phyloP scores from a whole-genome alignment of 331 rosid genomes.

The Telfairia occidentalis region DNA sequence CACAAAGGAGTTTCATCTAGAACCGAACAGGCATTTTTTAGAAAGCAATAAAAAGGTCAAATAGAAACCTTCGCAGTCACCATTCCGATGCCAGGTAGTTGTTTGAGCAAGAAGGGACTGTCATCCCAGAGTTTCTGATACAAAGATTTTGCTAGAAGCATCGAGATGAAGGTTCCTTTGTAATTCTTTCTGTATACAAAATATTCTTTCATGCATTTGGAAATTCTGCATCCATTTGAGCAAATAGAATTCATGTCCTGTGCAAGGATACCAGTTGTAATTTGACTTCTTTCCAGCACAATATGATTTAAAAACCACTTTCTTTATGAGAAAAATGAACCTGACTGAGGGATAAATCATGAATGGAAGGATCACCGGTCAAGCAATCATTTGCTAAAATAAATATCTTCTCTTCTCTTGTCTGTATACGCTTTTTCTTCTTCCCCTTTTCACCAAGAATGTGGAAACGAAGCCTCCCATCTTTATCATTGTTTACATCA shows the following conservation, averaged over 20 bases:
- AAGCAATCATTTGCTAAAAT: slow-evolving; percentile 85
- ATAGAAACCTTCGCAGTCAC: slow-evolving; percentile 79
- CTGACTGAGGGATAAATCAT: slow-evolving; percentile 83
- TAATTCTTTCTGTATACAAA: slow-evolving; percentile 70
- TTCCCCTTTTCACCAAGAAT: slow-evolving; percentile 61
- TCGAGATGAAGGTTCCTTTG: slow-evolving; percentile 62
- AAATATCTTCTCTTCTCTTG: slow-evolving; percentile 90
- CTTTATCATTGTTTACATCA: slow-evolving; percentile 77
- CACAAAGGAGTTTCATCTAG: background rate
- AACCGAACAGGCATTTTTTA: background rate
- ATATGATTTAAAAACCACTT: slow-evolving; percentile 15
- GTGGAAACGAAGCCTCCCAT: slow-evolving; percentile 78
- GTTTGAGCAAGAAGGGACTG: slow-evolving; percentile 82
- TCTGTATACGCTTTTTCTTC: slow-evolving; percentile 85
- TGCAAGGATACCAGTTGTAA: slow-evolving; percentile 20
- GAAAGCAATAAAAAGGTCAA: slow-evolving; percentile 13
- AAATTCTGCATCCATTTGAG: slow-evolving; percentile 84
- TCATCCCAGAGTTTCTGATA: slow-evolving; percentile 95
- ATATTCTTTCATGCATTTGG: slow-evolving; percentile 90
- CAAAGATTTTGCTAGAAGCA: slow-evolving; percentile 73
- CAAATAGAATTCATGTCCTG: slow-evolving; percentile 89
- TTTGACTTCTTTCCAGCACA: slow-evolving; percentile 3
- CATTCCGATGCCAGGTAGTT: slow-evolving; percentile 95
- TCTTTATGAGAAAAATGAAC: slow-evolving; percentile 28
- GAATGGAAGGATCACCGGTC: slow-evolving; percentile 87